phyloP scores from a whole-genome alignment of 106 monocot genomes.

The Acanthochlamys bracteata region DNA sequence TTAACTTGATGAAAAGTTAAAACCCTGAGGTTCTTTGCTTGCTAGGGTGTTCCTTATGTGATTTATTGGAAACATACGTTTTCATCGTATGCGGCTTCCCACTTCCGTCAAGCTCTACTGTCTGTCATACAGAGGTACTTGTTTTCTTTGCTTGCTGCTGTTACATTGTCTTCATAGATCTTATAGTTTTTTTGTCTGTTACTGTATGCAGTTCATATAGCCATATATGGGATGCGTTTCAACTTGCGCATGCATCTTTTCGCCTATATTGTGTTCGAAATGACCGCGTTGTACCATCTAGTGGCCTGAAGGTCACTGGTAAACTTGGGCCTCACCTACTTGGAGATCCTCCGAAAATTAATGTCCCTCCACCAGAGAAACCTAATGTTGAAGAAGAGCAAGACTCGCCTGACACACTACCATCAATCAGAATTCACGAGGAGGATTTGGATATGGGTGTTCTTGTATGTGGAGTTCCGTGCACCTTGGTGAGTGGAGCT shows the following conservation, averaged over 20 bases:
- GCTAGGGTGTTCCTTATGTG: slow-evolving; percentile 75
- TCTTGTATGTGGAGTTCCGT: slow-evolving; percentile 76
- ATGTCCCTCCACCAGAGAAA: slow-evolving; percentile 39
- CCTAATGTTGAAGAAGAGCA: slow-evolving; percentile 29
- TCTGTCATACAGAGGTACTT: slow-evolving; percentile 83
- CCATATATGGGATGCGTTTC: slow-evolving; percentile 92
- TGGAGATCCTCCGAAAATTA: slow-evolving; percentile 77
- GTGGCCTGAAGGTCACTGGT: slow-evolving; percentile 23
- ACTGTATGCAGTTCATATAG: slow-evolving; percentile 53
- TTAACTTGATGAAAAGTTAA: no score
- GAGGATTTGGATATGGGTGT: slow-evolving; percentile 61
- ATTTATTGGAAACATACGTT: slow-evolving; percentile 82
- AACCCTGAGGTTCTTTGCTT: slow-evolving; percentile 5
- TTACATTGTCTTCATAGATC: no score
- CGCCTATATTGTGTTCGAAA: slow-evolving; percentile 51
- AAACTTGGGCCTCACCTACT: slow-evolving; percentile 57
- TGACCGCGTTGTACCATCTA: slow-evolving; percentile 26
- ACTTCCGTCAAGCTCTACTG: slow-evolving; percentile 71
- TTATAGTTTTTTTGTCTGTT: slow-evolving; percentile 6
- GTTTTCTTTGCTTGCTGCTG: not conserved
- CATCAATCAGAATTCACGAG: slow-evolving; percentile 76
- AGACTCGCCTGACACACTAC: slow-evolving; percentile 32
- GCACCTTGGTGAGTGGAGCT: slow-evolving; percentile 67
- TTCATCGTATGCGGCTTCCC: slow-evolving; percentile 56
- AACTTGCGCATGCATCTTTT: slow-evolving; percentile 89